These are phyloP conservation scores for Clarireedia homoeocarpa DNA, from an alignment of 2,329 filamentous ascomycete species.

Conservation along the genomic window DNA sequence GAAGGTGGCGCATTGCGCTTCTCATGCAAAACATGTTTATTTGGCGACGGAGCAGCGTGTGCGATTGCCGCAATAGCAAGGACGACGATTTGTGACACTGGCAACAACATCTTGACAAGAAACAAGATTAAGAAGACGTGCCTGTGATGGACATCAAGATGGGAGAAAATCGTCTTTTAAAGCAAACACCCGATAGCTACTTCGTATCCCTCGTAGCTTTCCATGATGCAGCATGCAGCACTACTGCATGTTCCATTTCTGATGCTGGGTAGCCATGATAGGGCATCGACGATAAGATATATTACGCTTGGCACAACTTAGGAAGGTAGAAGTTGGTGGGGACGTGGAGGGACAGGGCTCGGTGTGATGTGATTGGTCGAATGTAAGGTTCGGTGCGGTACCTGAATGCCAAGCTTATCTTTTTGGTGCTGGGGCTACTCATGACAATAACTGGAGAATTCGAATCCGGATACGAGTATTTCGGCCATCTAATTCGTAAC, in stretches of 20 bases:
- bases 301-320: not conserved
- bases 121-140: not conserved
- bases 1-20: constrained; percentile 11
- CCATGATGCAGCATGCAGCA: too few relatives aligned
- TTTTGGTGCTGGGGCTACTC: not conserved
- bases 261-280: not conserved
- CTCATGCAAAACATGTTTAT: constrained; percentile 16
- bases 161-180: not conserved
- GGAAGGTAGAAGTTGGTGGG: constrained; percentile 1
- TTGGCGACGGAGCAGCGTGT: constrained; percentile 10
- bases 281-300: not conserved
- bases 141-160: not conserved
- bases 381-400: not conserved
- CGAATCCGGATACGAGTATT: too few relatives aligned
- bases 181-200: not conserved
- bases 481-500: too few relatives aligned
- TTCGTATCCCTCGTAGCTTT: too few relatives aligned
- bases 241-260: too few relatives aligned
- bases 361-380: not conserved
- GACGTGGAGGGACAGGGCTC: not conserved
- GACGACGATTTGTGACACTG: not conserved
- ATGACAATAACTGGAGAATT: too few relatives aligned
- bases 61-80: constrained; percentile 11
- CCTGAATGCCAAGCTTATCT: constrained; percentile 5
- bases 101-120: constrained; percentile 8